These are phyloP conservation scores for Pythium utonaiense DNA, from an alignment of 352 stramenopile species.

Conservation along the genomic window DNA sequence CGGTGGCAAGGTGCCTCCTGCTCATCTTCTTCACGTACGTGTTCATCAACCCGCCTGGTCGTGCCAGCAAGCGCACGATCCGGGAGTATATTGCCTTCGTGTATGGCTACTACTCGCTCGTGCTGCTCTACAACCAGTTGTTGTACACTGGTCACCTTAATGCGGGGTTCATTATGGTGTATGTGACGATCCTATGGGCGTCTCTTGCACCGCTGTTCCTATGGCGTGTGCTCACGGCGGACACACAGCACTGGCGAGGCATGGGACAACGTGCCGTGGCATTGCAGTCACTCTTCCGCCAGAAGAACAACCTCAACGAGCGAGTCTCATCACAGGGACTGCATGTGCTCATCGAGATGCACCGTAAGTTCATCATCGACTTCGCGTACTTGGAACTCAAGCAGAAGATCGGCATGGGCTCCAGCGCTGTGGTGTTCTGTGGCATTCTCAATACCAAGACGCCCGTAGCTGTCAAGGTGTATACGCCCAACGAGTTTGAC, in stretches of 20 bases:
- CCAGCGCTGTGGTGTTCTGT: conserved; percentile 45
- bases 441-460: conserved; percentile 30
- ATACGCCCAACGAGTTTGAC: conserved; percentile 36
- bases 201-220: conserved; percentile 32
- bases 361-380: conserved; percentile 46
- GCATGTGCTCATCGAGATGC: conserved; percentile 42
- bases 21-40: conserved; percentile 20
- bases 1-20: background rate
- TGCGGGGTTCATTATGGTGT: conserved; percentile 10
- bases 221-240: conserved; percentile 35
- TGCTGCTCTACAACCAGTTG: conserved; percentile 18
- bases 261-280: conserved; percentile 24
- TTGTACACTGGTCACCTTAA: conserved; percentile 8
- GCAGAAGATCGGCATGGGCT: conserved; percentile 35
- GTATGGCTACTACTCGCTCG: conserved; percentile 13
- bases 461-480: conserved; percentile 53
- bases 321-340: conserved; percentile 38
- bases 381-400: conserved; percentile 44
- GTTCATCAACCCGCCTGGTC: conserved; percentile 12
- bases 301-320: conserved; percentile 30
- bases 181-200: conserved; percentile 22
- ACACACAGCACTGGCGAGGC: conserved; percentile 31
- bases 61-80: conserved; percentile 10
- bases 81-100: conserved; percentile 25
- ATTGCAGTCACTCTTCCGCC: conserved; percentile 25